phyloP scores from a whole-genome alignment of 768 basidiomycete genomes.

The Leucogyrophana mollusca region DNA sequence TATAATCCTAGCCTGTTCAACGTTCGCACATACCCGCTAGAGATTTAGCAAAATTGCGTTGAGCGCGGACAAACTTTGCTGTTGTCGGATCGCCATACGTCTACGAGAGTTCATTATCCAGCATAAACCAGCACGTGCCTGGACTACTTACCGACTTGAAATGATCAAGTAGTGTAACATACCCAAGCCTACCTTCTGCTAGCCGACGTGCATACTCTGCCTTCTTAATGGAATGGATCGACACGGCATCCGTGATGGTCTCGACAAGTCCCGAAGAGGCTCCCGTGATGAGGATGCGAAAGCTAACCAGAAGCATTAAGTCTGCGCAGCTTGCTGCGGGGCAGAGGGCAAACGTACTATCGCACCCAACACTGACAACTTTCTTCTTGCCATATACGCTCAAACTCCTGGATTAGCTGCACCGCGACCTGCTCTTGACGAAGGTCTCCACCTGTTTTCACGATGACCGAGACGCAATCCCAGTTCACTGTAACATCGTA shows the following conservation, averaged over 20 bases:
- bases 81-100: constrained; percentile 89
- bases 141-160: constrained; percentile 69
- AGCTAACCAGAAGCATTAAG: constrained; percentile 46
- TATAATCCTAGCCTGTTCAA: not conserved
- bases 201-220: constrained; percentile 92
- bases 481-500: constrained; percentile 54
- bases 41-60: constrained; percentile 92
- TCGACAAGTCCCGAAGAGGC: constrained; percentile 92
- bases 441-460: constrained; percentile 96
- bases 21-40: constrained; percentile 58
- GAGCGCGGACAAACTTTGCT: constrained; percentile 85
- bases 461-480: constrained; percentile 95
- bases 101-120: constrained; percentile 33
- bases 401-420: constrained; percentile 91
- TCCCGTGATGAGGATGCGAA: constrained; percentile 94
- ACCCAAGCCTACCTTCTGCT: constrained; percentile 75
- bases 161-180: constrained; percentile 90
- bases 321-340: not conserved
- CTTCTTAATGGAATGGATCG: constrained; percentile 99
- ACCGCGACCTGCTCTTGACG: constrained; percentile 98
- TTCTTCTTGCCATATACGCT: constrained; percentile 93
- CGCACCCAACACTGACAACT: constrained; percentile 90
- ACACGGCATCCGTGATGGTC: constrained; percentile 97
- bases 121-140: not conserved
- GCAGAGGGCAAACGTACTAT: constrained; percentile 54